Conservation (phyloP, 2,329 filamentous ascomycete genomes). For the Arthrobotrys entomopaga region DNA sequence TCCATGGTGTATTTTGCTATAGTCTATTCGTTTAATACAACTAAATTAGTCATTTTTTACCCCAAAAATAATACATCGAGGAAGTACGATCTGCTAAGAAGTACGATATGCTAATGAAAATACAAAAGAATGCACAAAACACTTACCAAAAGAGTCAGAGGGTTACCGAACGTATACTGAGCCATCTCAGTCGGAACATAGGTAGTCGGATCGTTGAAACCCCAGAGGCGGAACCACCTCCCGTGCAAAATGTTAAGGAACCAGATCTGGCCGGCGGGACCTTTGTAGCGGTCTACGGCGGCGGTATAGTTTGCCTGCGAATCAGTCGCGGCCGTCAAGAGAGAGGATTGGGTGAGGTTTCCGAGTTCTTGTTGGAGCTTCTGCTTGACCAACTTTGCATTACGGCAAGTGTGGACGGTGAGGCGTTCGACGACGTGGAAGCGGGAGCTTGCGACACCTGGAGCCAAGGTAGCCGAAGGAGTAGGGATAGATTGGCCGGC, state of each 20-base stretch:
- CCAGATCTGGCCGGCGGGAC: slow-evolving; percentile 26
- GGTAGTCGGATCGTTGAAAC: slow-evolving; percentile 12
- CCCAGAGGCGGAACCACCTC: slow-evolving; percentile 38
- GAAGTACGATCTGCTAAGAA: not conserved
- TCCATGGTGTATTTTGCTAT: slow-evolving; percentile 22
- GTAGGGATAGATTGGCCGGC: not conserved
- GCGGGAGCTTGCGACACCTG: not conserved
- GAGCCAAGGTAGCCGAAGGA: slow-evolving; percentile 10
- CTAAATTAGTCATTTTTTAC: not conserved
- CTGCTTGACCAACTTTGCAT: slow-evolving; percentile 21
- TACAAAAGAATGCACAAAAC: not conserved
- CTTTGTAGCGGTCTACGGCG: slow-evolving; percentile 19
- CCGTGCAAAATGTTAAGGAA: slow-evolving; percentile 37
- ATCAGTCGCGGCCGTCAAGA: slow-evolving; percentile 10
- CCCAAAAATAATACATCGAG: not conserved
- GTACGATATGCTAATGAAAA: not conserved
- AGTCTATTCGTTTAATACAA: not conserved
- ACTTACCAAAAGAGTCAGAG: slow-evolving; percentile 32
- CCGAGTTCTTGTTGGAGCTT: slow-evolving; percentile 21
- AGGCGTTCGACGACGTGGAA: slow-evolving; percentile 22
- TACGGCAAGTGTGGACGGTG: slow-evolving; percentile 12
- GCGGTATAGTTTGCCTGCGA: slow-evolving; percentile 31
- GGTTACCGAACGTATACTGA: slow-evolving; percentile 42
- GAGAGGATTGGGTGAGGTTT: slow-evolving; percentile 8
- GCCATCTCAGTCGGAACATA: slow-evolving; percentile 33